A percentile compares a stretch with the other conserved stretches of the same genome.
Conservation (phyloP, 2,329 filamentous ascomycete species). For the Pseudogymnoascus sp. region DNA sequence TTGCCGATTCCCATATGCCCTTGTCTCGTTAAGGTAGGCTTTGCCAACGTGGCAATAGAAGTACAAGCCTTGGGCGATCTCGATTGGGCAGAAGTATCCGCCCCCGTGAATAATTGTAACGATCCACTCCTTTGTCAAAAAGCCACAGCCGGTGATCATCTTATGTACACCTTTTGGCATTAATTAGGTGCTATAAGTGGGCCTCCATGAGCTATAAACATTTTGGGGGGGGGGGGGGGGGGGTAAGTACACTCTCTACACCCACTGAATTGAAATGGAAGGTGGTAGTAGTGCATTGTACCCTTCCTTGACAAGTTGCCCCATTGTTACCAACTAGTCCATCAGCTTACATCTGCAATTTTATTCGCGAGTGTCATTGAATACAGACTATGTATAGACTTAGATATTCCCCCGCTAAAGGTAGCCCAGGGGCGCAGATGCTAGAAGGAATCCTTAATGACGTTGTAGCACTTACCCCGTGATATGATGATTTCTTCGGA, state of each 20-base stretch:
- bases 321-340: background rate
- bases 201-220: too few relatives aligned
- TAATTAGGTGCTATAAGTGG: too few relatives aligned
- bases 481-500: background rate
- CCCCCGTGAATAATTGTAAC: too few relatives aligned
- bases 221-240: too few relatives aligned
- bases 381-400: background rate
- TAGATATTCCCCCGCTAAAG: background rate
- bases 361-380: background rate
- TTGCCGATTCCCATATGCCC: background rate
- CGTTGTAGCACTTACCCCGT: background rate
- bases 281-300: background rate
- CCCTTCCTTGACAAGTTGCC: too few relatives aligned
- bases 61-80: background rate
- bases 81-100: background rate
- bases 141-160: too few relatives aligned
- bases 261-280: too few relatives aligned
- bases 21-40: background rate
- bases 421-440: background rate
- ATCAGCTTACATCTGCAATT: background rate
- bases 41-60: background rate
- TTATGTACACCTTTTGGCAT: too few relatives aligned
- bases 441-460: background rate
- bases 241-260: too few relatives aligned
- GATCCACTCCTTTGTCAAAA: too few relatives aligned